Conservation (phyloP, 345 rosid genomes). For the Euclidium syriacum region DNA sequence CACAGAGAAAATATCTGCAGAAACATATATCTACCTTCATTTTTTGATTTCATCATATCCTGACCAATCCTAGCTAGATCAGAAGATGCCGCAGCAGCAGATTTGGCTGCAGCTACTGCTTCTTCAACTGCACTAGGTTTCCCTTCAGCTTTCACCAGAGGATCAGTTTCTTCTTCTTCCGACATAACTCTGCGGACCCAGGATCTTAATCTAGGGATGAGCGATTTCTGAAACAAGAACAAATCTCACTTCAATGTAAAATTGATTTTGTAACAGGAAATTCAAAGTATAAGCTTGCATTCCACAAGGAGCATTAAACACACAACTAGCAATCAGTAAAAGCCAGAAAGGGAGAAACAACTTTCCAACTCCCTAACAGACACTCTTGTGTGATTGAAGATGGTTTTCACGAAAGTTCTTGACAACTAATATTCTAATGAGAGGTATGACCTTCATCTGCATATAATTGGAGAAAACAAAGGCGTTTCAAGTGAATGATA, state of each 20-base stretch:
- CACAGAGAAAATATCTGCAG: not conserved
- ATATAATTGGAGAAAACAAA: not conserved
- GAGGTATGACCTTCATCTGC: not conserved
- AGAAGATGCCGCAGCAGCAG: constrained; percentile 86
- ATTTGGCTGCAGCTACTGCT: constrained; percentile 89
- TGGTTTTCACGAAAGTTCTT: not conserved
- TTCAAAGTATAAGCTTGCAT: not conserved
- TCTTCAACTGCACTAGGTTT: constrained; percentile 84
- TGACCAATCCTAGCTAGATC: constrained; percentile 90
- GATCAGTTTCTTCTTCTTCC: constrained; percentile 77
- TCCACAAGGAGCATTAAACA: not conserved
- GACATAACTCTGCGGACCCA: constrained; percentile 78
- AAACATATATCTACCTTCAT: constrained; percentile 49
- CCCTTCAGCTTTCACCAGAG: constrained; percentile 34
- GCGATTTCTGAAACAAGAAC: constrained; percentile 53
- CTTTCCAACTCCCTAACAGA: not conserved
- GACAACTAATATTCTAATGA: not conserved
- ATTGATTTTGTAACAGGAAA: not conserved
- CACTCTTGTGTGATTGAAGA: not conserved
- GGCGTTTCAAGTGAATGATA: constrained; percentile 9
- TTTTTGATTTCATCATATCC: constrained; percentile 63
- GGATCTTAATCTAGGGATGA: constrained; percentile 73
- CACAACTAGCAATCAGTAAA: not conserved
- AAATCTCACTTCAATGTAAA: constrained; percentile 7
- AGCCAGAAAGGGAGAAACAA: not conserved